Percentiles rank a stretch among this genome's conserved stretches.
These are phyloP conservation scores for Termitomyces sp. DNA, from an alignment of 768 basidiomycete genomes.

Conservation along the genomic window DNA sequence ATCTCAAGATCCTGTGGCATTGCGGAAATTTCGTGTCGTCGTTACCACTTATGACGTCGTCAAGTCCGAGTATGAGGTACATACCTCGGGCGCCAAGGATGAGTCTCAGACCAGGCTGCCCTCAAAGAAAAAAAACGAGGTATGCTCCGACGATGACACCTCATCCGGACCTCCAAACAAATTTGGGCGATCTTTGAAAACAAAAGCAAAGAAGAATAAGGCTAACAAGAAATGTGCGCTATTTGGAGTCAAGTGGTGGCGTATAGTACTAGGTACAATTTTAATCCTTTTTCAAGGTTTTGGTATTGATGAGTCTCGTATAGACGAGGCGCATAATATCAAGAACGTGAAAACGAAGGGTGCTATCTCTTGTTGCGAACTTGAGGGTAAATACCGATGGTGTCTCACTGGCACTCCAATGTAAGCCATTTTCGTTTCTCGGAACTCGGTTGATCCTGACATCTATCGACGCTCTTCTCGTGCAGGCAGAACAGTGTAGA, in stretches of 20 bases:
- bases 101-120: constrained; percentile 45
- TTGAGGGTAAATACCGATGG: constrained; percentile 82
- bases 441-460: constrained; percentile 9
- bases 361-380: constrained; percentile 70
- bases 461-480: constrained; percentile 23
- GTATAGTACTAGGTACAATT: constrained; percentile 73
- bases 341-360: constrained; percentile 81
- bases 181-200: constrained; percentile 39
- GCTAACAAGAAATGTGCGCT: constrained; percentile 58
- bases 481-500: constrained; percentile 83
- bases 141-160: constrained; percentile 30
- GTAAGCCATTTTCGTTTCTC: constrained; percentile 28
- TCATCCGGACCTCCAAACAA: constrained; percentile 34
- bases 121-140: constrained; percentile 29
- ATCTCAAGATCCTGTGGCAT: constrained; percentile 44
- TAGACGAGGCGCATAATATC: constrained; percentile 93
- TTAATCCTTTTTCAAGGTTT: constrained; percentile 1
- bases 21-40: constrained; percentile 62
- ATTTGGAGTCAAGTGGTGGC: constrained; percentile 77
- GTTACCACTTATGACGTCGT: constrained; percentile 87
- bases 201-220: constrained; percentile 37
- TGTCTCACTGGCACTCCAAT: constrained; percentile 83
- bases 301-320: constrained; percentile 18
- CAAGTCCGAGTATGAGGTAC: constrained; percentile 69
- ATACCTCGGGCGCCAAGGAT: constrained; percentile 45